phyloP scores from a whole-genome alignment of 78 protist genomes.

The Capsaspora owczarzaki region DNA sequence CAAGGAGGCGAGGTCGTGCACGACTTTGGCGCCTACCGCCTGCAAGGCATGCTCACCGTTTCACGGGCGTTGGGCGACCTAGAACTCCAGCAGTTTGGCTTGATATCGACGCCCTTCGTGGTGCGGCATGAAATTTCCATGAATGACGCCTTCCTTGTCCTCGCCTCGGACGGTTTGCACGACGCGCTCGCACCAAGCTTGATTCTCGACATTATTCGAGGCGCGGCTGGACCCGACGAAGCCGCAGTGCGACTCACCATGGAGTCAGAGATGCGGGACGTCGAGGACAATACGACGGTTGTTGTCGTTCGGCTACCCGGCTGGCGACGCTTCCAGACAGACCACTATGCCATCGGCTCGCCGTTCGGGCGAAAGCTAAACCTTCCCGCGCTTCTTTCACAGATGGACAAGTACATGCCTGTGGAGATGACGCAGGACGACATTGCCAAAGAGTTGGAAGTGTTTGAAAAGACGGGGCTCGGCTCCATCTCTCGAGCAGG shows the following conservation, averaged over 20 bases:
- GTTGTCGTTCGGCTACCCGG: background rate
- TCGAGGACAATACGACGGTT: constrained; percentile 6
- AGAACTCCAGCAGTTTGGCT: background rate
- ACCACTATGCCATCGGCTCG: background rate
- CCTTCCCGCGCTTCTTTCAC: background rate
- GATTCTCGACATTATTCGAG: background rate
- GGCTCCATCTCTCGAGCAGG: background rate
- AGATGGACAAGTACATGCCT: background rate
- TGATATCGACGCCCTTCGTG: background rate
- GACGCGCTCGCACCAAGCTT: background rate
- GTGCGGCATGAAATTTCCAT: background rate
- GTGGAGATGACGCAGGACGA: background rate
- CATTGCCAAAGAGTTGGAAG: background rate
- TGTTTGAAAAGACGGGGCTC: background rate
- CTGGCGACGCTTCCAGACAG: background rate
- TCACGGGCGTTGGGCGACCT: constrained; percentile 34
- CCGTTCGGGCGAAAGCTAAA: background rate
- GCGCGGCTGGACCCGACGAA: background rate
- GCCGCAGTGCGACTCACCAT: background rate
- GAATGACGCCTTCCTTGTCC: background rate
- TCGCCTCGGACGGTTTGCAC: background rate
- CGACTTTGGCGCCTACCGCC: background rate
- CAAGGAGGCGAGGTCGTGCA: constrained; percentile 28
- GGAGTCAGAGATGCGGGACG: background rate
- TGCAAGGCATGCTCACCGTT: constrained; percentile 7